Evolutionary conservation across 2,329 filamentous ascomycete species (phyloP), one percentile per base, ranked within the genome.

Genomic region (Pseudogymnoascus sp.): DNA sequence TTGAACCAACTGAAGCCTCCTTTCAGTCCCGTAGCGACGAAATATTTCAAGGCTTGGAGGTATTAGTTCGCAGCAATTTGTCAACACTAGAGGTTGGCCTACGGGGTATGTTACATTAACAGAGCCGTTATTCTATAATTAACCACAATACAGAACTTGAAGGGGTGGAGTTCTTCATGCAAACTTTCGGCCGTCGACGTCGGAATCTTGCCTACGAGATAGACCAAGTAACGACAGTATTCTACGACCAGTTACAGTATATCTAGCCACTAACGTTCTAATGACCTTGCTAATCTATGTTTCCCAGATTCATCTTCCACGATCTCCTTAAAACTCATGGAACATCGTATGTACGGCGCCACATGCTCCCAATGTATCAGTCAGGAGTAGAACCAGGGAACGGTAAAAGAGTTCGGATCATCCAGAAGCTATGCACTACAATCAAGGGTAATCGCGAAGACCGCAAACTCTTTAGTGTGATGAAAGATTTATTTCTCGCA

Each of bases 341-440:
- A 33, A 45, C 62, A 41, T 65, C 62, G 3, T 65, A 61, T 36
- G 45, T 60, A 11, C 64, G 62, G 62, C 58, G 60, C 9, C 28
- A 42, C 16, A 62, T 65, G 60, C 36, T 49, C 4, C 63, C 64
- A 16, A 65, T 65, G 64, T 65, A 65, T 39, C 19, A 49, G 12
- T 9, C 45, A 7, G 58, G 33, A 6, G 62, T 64, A 9, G 36
- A 65, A 41, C 30, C 25, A 11, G 63, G 62, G 11, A 14, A 0
- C 9, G 60, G 58, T 3, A 55, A 62, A n/a, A 64, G 25, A 19
- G 7, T 39, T 14, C 25, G 58, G 14, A 58, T 58, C 9, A 19
- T 63, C 36, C n/a, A 16, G 9, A 39, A 14, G 33, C 7, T 65
- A 11, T 58, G 62, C 19, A 28, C 23, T 23, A 61, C 58, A 35